These are phyloP conservation scores for Cladosporium cucumerinum DNA, from an alignment of 2,329 filamentous ascomycete species.

Conservation along the genomic window DNA sequence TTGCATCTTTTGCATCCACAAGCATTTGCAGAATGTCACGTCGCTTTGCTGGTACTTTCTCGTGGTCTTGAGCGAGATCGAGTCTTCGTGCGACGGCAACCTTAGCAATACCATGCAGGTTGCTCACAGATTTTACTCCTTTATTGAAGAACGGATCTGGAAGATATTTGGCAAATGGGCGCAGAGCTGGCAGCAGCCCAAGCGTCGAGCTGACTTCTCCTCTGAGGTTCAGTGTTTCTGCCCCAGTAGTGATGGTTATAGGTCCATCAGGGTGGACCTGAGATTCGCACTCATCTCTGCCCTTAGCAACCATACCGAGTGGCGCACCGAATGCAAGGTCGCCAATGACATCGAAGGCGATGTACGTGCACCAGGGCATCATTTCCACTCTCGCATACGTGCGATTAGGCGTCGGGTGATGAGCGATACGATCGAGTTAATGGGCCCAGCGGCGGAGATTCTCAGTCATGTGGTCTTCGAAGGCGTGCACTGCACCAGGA, in stretches of 20 bases:
- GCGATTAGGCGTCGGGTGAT: slow-evolving; percentile 8
- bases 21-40: slow-evolving; percentile 35
- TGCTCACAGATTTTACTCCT: slow-evolving; percentile 23
- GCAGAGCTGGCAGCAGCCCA: slow-evolving; percentile 20
- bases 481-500: slow-evolving; percentile 32
- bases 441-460: slow-evolving; percentile 25
- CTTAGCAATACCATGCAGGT: slow-evolving; percentile 27
- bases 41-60: slow-evolving; percentile 16
- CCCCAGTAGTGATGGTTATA: slow-evolving; percentile 21
- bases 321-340: slow-evolving; percentile 29
- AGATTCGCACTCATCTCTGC: slow-evolving; percentile 25
- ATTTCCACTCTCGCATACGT: slow-evolving; percentile 23
- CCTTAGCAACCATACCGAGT: slow-evolving; percentile 29
- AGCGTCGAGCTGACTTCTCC: slow-evolving; percentile 27
- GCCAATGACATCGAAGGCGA: slow-evolving; percentile 28
- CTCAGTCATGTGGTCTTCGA: slow-evolving; percentile 35
- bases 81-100: slow-evolving; percentile 33
- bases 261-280: slow-evolving; percentile 21
- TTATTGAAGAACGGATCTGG: slow-evolving; percentile 29
- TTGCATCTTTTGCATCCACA: slow-evolving; percentile 31
- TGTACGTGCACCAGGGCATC: slow-evolving; percentile 28
- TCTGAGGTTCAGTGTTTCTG: slow-evolving; percentile 25
- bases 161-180: slow-evolving; percentile 23
- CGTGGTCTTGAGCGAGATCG: slow-evolving; percentile 16
- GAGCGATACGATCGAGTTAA: slow-evolving; percentile 24